phyloP scores from a whole-genome alignment of 352 stramenopile genomes.

The Phytophthora kernoviae region DNA sequence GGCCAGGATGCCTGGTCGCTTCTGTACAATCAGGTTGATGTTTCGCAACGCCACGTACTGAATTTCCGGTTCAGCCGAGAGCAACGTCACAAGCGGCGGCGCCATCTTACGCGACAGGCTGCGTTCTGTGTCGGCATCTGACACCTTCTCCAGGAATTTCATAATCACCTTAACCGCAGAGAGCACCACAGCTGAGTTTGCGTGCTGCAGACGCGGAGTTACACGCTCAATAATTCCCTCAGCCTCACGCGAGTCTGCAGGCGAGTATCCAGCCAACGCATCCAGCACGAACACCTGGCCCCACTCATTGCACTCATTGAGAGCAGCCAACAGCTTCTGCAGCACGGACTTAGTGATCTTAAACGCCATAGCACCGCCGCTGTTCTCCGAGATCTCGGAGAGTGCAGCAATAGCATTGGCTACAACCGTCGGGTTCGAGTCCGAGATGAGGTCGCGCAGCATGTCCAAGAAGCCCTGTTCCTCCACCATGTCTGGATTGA shows the following conservation, averaged over 20 bases:
- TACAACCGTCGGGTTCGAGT: constrained; percentile 98
- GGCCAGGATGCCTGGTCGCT: constrained; percentile 95
- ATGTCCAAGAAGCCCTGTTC: constrained; percentile 96
- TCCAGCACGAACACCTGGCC: constrained; percentile 99
- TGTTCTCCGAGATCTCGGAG: constrained; percentile 97
- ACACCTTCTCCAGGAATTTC: constrained; percentile 97
- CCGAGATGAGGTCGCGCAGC: constrained; percentile 97
- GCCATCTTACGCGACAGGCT: constrained; percentile 95
- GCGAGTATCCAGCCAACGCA: constrained; percentile 95
- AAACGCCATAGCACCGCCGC: constrained; percentile 80
- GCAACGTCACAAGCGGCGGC: constrained; percentile 98
- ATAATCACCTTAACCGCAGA: constrained; percentile 97
- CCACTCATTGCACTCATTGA: constrained; percentile 99
- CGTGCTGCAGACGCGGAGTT: constrained; percentile 97
- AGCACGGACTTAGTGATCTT: constrained; percentile 97
- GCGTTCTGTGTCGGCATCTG: constrained; percentile 92
- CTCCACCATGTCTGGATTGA: constrained; percentile 97
- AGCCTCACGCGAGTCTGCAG: constrained; percentile 95
- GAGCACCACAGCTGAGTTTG: constrained; percentile 98
- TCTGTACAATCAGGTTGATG: constrained; percentile 99
- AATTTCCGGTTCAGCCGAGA: constrained; percentile 98
- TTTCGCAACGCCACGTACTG: constrained; percentile 99
- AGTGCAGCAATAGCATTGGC: constrained; percentile 99
- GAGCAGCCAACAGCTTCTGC: constrained; percentile 97
- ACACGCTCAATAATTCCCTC: constrained; percentile 99